Evolutionary conservation across 768 basidiomycete genomes (phyloP).

Genomic region (Kwoniella sp.): DNA sequence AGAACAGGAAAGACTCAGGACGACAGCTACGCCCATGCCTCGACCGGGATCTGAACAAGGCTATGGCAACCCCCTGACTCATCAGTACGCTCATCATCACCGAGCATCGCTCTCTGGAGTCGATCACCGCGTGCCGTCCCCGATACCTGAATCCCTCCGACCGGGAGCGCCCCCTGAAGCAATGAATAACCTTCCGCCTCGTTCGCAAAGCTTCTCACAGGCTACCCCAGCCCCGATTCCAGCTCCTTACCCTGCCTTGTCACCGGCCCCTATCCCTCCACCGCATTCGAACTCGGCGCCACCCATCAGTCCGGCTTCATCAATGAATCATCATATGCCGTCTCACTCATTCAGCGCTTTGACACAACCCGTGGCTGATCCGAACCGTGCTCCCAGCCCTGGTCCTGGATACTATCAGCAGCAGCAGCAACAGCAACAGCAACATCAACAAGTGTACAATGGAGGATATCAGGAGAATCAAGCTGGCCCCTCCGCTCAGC

Average conservation of each 20-base stretch:
- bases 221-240: constrained; percentile 12
- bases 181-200: constrained; percentile 15
- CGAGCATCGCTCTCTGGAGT: neutral
- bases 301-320: constrained; percentile 19
- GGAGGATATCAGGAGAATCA: neutral
- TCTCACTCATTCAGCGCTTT: constrained; percentile 34
- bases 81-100: neutral
- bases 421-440: constrained; percentile 9
- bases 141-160: constrained; percentile 30
- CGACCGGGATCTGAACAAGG: constrained; percentile 31
- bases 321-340: constrained; percentile 29
- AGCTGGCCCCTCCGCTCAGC: neutral
- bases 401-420: constrained; percentile 18
- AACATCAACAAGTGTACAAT: constrained; percentile 10
- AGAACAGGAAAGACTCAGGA: constrained; percentile 19
- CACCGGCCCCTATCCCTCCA: constrained; percentile 31
- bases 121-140: constrained; percentile 22
- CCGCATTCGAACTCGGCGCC: constrained; percentile 41
- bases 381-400: constrained; percentile 26
- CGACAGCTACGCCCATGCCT: constrained; percentile 29
- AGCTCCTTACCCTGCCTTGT: constrained; percentile 16
- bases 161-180: constrained; percentile 24
- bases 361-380: constrained; percentile 19
- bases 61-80: constrained; percentile 11
- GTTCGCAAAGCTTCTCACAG: constrained; percentile 40